Conservation (phyloP, 345 rosid species). For the Triadica sebifera region DNA sequence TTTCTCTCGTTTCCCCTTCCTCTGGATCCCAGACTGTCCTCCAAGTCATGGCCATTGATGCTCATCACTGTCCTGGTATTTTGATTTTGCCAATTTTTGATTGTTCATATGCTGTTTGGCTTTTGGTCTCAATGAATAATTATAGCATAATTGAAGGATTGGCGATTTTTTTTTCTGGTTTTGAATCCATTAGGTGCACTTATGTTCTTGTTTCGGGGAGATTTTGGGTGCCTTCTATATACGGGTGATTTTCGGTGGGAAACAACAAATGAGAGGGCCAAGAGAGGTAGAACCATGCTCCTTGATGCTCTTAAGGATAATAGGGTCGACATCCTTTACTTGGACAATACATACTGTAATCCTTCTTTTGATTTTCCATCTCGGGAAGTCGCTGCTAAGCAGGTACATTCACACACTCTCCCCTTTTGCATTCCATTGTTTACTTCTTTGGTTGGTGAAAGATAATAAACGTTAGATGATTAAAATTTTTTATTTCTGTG, state of each 20-base stretch:
- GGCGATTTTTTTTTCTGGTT: not conserved
- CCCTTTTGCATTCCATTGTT: not conserved
- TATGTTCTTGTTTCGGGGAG: constrained; percentile 76
- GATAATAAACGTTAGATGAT: not conserved
- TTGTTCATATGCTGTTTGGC: constrained; percentile 11
- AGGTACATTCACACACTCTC: constrained; percentile 31
- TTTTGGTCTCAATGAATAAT: not conserved
- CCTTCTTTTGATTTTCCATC: constrained; percentile 61
- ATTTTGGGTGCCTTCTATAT: constrained; percentile 66
- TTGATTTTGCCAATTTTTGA: not conserved
- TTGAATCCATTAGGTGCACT: constrained; percentile 45
- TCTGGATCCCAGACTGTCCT: constrained; percentile 34
- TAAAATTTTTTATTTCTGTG: not conserved
- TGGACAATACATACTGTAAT: constrained; percentile 81
- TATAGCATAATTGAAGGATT: not conserved
- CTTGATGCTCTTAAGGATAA: constrained; percentile 40
- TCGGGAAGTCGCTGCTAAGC: constrained; percentile 51
- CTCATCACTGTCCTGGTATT: constrained; percentile 75
- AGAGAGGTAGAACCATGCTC: constrained; percentile 37
- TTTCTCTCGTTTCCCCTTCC: constrained; percentile 49
- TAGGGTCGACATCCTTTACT: constrained; percentile 47
- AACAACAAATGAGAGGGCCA: constrained; percentile 25
- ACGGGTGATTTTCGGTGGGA: constrained; percentile 86
- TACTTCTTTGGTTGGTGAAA: not conserved
- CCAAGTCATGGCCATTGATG: constrained; percentile 62